Conservation (phyloP, 2,329 filamentous ascomycete species). For the Ophiostoma sp. region DNA sequence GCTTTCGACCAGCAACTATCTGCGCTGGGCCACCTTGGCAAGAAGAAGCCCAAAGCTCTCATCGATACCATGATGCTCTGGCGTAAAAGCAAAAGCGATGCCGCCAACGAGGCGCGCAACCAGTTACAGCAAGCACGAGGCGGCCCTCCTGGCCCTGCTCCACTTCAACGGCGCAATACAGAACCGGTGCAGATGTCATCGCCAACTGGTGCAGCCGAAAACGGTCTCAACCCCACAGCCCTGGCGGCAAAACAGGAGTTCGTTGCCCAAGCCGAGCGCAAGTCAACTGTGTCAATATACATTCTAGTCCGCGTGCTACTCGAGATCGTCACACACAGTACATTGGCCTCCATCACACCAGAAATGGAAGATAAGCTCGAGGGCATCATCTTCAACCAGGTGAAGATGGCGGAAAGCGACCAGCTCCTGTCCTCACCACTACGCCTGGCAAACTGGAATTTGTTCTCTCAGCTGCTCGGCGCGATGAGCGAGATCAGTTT, state of each 20-base stretch:
- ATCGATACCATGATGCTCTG: conserved; percentile 98
- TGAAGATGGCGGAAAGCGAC: conserved; percentile 82
- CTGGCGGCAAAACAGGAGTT: conserved; percentile 59
- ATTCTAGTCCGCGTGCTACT: conserved; percentile 89
- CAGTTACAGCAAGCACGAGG: conserved; percentile 47
- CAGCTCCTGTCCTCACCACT: conserved; percentile 71
- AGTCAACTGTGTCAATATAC: conserved; percentile 91
- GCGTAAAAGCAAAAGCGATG: conserved; percentile 93
- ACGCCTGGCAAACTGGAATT: conserved; percentile 89
- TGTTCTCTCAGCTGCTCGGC: conserved; percentile 89
- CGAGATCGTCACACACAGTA: conserved; percentile 90
- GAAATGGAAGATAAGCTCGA: conserved; percentile 95
- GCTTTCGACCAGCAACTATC: conserved; percentile 91
- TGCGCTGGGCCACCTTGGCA: conserved; percentile 88
- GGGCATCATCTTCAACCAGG: conserved; percentile 91
- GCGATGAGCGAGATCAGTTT: conserved; percentile 95
- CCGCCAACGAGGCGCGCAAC: conserved; percentile 62
- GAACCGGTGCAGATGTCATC: conserved; percentile 53
- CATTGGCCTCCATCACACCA: conserved; percentile 69
- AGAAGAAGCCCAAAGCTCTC: conserved; percentile 85
- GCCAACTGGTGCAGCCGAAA: conserved; percentile 30
- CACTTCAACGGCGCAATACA: conserved; percentile 65
- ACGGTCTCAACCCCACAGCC: conserved; percentile 30
- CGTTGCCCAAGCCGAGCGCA: conserved; percentile 74
- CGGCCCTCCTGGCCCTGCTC: conserved; percentile 34